A percentile compares a stretch with the other conserved stretches of the same genome.
phyloP scores from a whole-genome alignment of 176 grass and related monocot species.

The Pharus latifolius region DNA sequence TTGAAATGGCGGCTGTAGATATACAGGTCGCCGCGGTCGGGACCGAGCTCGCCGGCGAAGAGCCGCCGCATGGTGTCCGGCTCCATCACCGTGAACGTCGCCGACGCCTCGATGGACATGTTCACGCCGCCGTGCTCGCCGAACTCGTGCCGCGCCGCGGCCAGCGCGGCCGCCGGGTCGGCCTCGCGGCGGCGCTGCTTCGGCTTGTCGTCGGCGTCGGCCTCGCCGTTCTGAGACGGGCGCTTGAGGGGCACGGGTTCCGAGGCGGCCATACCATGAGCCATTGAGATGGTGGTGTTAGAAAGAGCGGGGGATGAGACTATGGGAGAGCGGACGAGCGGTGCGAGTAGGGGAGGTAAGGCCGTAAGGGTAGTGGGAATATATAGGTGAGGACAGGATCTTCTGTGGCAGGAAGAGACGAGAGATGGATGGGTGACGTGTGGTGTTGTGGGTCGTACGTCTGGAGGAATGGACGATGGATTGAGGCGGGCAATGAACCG shows the following conservation, averaged over 20 bases:
- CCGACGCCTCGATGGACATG: conserved; percentile 99
- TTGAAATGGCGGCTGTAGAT: conserved; percentile 96
- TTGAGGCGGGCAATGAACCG: conserved; percentile 15
- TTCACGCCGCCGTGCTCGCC: conserved; percentile 96
- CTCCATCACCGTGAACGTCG: conserved; percentile 99
- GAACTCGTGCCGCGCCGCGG: conserved; percentile 79
- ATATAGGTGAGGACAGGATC: conserved; percentile 27
- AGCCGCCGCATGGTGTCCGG: conserved; percentile 80
- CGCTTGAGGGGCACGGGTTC: conserved; percentile 31
- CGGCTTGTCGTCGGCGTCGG: conserved; percentile 3
- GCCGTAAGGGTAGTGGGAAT: neutral
- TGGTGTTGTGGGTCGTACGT: neutral
- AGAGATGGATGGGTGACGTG: neutral
- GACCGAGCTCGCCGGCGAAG: conserved; percentile 81
- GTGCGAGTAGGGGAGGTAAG: neutral
- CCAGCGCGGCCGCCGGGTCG: conserved; percentile 74
- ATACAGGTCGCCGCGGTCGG: conserved; percentile 83
- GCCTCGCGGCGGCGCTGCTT: conserved; percentile 18
- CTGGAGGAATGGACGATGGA: conserved; percentile 1
- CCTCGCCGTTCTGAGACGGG: conserved; percentile 20
- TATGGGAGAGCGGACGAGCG: too few relatives aligned
- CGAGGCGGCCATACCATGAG: conserved; percentile 23
- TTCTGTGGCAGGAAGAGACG: neutral
- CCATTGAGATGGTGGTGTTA: conserved; percentile 10
- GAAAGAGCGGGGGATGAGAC: neutral